phyloP scores from a whole-genome alignment of 768 basidiomycete species.

The Coprinellus micaceus region DNA sequence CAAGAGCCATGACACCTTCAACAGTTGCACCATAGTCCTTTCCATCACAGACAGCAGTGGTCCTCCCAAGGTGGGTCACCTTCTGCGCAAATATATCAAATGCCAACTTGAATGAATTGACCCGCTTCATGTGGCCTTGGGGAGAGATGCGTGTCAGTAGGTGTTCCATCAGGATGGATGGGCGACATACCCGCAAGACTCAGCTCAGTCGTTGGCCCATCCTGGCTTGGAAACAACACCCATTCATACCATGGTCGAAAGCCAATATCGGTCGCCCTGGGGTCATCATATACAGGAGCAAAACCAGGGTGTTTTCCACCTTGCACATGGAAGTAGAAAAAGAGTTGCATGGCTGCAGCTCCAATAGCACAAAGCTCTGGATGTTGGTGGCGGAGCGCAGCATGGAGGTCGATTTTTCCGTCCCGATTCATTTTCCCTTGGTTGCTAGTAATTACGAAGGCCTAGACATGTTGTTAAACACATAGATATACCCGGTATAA shows the following conservation, averaged over 20 bases:
- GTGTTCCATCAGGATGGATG: not conserved
- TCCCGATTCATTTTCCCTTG: not conserved
- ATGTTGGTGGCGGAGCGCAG: not conserved
- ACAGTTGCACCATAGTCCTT: not conserved
- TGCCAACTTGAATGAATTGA: not conserved
- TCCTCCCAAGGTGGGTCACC: not conserved
- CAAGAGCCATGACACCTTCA: not conserved
- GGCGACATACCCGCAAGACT: not conserved
- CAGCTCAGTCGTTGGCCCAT: not conserved
- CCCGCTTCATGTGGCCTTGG: not conserved
- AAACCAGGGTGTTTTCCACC: not conserved
- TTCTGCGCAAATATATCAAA: conserved; percentile 1
- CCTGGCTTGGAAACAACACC: not conserved
- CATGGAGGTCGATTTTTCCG: not conserved
- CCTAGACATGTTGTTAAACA: not conserved
- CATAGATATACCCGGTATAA: not conserved
- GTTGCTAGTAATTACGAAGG: not conserved
- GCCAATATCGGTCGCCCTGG: not conserved
- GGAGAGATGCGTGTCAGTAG: not conserved
- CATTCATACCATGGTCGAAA: not conserved
- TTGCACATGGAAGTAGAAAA: not conserved
- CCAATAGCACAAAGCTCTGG: not conserved
- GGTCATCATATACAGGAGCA: not conserved
- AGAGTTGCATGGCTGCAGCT: not conserved
- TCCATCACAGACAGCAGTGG: not conserved